phyloP scores from a whole-genome alignment of 2,329 filamentous ascomycete genomes.

The Ophiostoma novo-ulmi region DNA sequence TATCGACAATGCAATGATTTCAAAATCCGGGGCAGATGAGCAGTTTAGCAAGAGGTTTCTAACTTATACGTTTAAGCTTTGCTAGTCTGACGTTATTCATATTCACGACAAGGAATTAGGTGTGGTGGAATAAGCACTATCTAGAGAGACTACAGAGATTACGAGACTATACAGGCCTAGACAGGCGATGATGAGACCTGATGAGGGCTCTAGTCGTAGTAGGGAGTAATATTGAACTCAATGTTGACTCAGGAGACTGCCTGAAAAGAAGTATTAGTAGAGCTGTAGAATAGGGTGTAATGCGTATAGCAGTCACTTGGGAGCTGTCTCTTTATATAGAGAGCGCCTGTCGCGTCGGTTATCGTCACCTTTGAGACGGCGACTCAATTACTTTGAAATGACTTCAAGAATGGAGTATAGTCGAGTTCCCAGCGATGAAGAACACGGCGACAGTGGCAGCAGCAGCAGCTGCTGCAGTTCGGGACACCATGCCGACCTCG shows the following conservation, averaged over 20 bases:
- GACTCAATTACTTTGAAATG: not conserved
- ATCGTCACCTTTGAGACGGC: not conserved
- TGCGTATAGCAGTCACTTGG: too few relatives aligned
- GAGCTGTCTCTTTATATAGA: too few relatives aligned
- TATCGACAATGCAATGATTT: too few relatives aligned
- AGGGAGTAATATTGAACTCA: too few relatives aligned
- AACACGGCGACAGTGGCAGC: not conserved
- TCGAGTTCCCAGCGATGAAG: not conserved
- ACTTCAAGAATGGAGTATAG: not conserved
- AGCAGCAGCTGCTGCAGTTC: not conserved
- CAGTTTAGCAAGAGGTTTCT: not conserved
- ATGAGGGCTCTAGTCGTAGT: too few relatives aligned
- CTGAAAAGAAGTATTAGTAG: too few relatives aligned
- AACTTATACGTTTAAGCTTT: not conserved
- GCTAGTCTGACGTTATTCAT: not conserved
- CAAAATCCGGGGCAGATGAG: not conserved
- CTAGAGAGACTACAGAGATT: not conserved
- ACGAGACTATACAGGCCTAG: not conserved
- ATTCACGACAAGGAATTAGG: not conserved
- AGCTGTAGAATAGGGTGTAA: too few relatives aligned
- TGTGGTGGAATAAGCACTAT: not conserved
- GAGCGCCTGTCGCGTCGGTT: not conserved
- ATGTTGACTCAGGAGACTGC: too few relatives aligned
- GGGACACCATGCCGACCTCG: not conserved
- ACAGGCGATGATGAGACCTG: too few relatives aligned